A percentile compares a stretch with the other conserved stretches of the same genome.
phyloP scores from a whole-genome alignment of 176 grass and related monocot genomes.

The Phyllostachys edulis region DNA sequence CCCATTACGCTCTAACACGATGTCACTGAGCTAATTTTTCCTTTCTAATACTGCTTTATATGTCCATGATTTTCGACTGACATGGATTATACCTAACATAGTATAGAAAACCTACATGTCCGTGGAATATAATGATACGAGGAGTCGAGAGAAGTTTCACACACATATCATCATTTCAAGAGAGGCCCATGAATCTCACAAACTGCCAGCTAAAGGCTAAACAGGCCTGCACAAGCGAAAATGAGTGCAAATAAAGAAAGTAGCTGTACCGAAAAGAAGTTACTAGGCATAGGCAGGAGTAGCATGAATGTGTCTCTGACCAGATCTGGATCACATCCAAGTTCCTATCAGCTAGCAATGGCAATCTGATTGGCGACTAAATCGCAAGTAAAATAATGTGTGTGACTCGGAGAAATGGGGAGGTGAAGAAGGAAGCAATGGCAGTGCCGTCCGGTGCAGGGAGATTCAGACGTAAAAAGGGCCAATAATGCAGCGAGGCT shows the following conservation, averaged over 20 bases:
- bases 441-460: not conserved
- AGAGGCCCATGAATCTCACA: not conserved
- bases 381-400: not conserved
- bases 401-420: slow-evolving; percentile 41
- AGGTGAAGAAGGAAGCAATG: slow-evolving; percentile 14
- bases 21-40: no score
- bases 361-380: not conserved
- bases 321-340: slow-evolving; percentile 26
- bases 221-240: not conserved
- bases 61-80: no score
- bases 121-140: no score
- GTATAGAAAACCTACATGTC: no score
- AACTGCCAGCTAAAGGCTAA: not conserved
- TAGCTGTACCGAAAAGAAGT: not conserved
- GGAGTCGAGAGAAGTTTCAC: no score
- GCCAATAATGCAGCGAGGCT: slow-evolving; percentile 30
- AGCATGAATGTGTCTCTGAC: not conserved
- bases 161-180: not conserved
- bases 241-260: not conserved
- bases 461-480: not conserved
- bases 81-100: no score
- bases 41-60: no score
- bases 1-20: no score
- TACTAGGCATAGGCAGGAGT: not conserved
- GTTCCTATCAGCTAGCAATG: not conserved